Evolutionary conservation across 495 filamentous ascomycete genomes (phyloP).

Genomic region (Neurospora africana): DNA sequence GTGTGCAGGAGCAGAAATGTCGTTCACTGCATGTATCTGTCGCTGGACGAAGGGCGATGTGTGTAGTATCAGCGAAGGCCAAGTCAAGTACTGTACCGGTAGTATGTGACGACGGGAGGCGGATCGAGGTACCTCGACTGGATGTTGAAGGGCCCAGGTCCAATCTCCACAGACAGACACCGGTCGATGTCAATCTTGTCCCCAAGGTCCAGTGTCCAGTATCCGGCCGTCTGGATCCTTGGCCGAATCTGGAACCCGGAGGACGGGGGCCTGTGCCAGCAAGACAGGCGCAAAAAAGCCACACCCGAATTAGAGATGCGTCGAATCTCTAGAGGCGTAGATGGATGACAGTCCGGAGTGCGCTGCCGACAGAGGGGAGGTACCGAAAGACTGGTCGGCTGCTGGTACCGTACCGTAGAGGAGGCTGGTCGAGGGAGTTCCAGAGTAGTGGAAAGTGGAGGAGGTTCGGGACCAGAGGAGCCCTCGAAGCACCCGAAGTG

Average conservation of each 20-base stretch:
- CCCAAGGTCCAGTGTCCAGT: not conserved
- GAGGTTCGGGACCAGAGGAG: not conserved
- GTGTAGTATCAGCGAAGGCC: not conserved
- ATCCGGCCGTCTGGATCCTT: not conserved
- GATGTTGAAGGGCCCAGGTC: not conserved
- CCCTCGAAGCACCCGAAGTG: not conserved
- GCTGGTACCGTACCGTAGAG: not conserved
- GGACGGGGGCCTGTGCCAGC: not conserved
- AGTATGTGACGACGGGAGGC: not conserved
- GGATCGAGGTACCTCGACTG: not conserved
- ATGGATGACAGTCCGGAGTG: not conserved
- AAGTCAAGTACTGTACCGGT: not conserved
- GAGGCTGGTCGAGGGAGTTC: not conserved
- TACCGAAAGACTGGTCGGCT: not conserved
- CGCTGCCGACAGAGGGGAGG: not conserved
- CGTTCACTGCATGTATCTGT: not conserved
- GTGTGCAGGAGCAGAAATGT: not conserved
- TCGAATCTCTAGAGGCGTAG: not conserved
- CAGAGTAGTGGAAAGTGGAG: not conserved
- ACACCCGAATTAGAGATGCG: not conserved
- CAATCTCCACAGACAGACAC: not conserved
- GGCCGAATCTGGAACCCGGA: not conserved
- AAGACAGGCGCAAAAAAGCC: not conserved
- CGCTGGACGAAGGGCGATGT: not conserved
- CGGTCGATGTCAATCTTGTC: not conserved